Base-by-base conservation (phyloP, 495 filamentous ascomycete species). In the Chaetomium cochliodes region DNA sequence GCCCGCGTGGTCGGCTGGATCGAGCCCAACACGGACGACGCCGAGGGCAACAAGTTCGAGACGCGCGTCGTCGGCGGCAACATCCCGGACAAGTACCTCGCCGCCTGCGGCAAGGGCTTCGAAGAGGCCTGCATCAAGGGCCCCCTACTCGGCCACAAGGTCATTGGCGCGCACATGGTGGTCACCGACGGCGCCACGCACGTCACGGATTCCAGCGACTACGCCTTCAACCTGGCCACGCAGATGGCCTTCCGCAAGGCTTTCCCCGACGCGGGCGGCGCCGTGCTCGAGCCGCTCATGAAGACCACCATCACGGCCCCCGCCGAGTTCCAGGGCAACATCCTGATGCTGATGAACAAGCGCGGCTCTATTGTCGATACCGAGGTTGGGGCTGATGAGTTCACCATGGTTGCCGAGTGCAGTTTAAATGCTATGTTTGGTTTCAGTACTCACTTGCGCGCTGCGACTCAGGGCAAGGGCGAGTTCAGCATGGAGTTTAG, bases 401-500 rank as follows among this genome's bases (percentile, higher is more conserved):
- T 99, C 77, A 93, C 91, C n/a, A 84, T 99, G 58, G 84, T 87
- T 62, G 92, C 93, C 6, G 93, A 97, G 76, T 97, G 93, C 81
- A 90, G 86, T 73, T 76, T 99, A 75, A 94, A 97, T 73, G 85
- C 87, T 69, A 98, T 99, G 96, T 99, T 99, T 78, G 96, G 96
- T 60, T 97, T 99, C 79, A 91, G 87, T 64, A 87, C 84, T 44
- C 88, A 96, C 77, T 79, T 99, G 76, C 85, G 96, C 66, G 96
- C 96, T 5, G 90, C 92, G 25, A 97, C 93, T 12, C 96, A 99
- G 81, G 96, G 94, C 59, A 99, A 99, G 84, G 96, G 96, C 68
- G 96, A 99, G 81, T 99, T 97, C 71, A 88, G 84, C 66, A 99
- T 99, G 96, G 96, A 99, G 81, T 99, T 98, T 77, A 91, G 88